Percentiles rank a stretch among this genome's conserved stretches.
These are phyloP conservation scores for Arthrobotrys megalospora DNA, from an alignment of 2,329 filamentous ascomycete genomes.

Conservation along the genomic window DNA sequence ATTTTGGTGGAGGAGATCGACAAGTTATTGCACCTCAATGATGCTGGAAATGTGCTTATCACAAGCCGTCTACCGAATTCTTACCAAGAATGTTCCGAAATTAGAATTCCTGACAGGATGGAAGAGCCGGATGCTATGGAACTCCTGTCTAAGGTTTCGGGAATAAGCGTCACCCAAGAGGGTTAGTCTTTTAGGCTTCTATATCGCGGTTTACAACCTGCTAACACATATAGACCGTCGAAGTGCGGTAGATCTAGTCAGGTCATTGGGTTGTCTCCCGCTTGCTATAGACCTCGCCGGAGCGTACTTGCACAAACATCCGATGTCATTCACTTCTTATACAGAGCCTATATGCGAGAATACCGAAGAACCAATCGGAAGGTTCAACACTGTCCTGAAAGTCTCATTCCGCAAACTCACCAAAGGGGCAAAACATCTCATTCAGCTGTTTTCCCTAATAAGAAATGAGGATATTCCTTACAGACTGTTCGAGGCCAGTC, in stretches of 20 bases:
- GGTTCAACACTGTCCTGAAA: constrained; percentile 4
- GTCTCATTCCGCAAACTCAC: constrained; percentile 31
- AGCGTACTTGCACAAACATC: constrained; percentile 8
- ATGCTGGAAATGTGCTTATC: constrained; percentile 27
- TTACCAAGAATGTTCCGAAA: neutral
- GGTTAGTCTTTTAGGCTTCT: constrained; percentile 1
- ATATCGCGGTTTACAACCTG: neutral
- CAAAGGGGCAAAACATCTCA: constrained; percentile 10
- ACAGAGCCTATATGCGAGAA: neutral
- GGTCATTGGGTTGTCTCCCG: constrained; percentile 13
- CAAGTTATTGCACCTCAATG: neutral
- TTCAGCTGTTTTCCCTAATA: constrained; percentile 36
- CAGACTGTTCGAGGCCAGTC: neutral
- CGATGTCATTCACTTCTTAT: constrained; percentile 1
- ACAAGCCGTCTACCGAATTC: constrained; percentile 17
- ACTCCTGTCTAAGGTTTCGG: constrained; percentile 4
- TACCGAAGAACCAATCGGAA: neutral
- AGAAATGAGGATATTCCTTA: constrained; percentile 29
- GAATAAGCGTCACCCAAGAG: neutral
- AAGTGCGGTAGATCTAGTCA: neutral
- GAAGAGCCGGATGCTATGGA: constrained; percentile 20
- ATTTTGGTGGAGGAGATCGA: neutral
- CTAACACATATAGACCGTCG: constrained; percentile 22
- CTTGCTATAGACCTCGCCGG: constrained; percentile 17
- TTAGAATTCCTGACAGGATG: constrained; percentile 6